phyloP scores from a whole-genome alignment of 352 stramenopile species.

The Discostella stelligera region DNA sequence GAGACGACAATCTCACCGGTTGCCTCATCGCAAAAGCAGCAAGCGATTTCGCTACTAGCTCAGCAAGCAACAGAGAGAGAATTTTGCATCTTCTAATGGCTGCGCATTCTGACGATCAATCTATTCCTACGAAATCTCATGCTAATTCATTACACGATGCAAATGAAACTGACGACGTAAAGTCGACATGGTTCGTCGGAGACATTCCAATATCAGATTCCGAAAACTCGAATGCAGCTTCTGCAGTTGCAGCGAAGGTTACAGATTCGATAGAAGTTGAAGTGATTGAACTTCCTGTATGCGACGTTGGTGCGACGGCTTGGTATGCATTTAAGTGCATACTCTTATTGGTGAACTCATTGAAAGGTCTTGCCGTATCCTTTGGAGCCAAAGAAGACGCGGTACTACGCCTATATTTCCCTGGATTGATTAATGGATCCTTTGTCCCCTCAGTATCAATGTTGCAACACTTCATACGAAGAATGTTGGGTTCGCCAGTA shows the following conservation, averaged over 20 bases:
- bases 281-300: slow-evolving; percentile 44
- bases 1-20: slow-evolving; percentile 15
- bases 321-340: slow-evolving; percentile 67
- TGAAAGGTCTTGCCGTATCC: slow-evolving; percentile 35
- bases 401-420: slow-evolving; percentile 21
- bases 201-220: slow-evolving; percentile 18
- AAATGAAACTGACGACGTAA: slow-evolving; percentile 13
- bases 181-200: background rate
- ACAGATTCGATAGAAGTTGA: slow-evolving; percentile 35
- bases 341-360: slow-evolving; percentile 41
- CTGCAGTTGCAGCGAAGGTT: slow-evolving; percentile 44
- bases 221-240: slow-evolving; percentile 35
- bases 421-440: slow-evolving; percentile 45
- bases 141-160: background rate
- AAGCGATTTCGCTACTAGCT: slow-evolving; percentile 81
- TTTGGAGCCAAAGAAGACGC: slow-evolving; percentile 13
- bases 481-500: slow-evolving; percentile 66
- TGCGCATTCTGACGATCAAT: slow-evolving; percentile 42
- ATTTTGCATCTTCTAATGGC: slow-evolving; percentile 71
- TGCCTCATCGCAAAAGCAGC: slow-evolving; percentile 58
- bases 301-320: slow-evolving; percentile 50
- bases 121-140: slow-evolving; percentile 3
- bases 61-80: slow-evolving; percentile 70
- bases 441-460: slow-evolving; percentile 77
- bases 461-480: slow-evolving; percentile 82